Evolutionary conservation across 257 asterid species (phyloP), one percentile per base, ranked within the genome.

Genomic region (Petunia secreta): DNA sequence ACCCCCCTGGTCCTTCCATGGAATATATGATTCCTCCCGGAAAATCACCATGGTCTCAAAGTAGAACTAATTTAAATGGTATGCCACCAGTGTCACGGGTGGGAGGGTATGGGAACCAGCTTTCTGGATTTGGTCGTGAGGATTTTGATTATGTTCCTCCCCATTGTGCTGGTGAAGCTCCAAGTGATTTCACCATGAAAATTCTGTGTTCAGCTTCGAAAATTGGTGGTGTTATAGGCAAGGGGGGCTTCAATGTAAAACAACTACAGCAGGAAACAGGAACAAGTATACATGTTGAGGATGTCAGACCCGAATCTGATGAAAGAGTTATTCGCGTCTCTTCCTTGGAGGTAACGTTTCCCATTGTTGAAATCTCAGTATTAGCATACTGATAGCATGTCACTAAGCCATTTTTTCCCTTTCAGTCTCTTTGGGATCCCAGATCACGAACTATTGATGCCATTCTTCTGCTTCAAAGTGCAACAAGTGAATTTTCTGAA

Each of bases 141-240:
- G 91, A 87, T 80, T 87, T 84, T 89, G 91, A 89, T 84, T 89
- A 85, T 84, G 82, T 77, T 81, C 84, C 87, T 82, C 87, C 94
- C 41, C 76, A 84, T 11, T 84, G 25, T 83, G 91, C 85, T 55
- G 83, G 80, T 75, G 97, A 86, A 79, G 79, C 84, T 13, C 89
- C 91, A 53, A 82, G 86, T 44, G 94, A 92, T 85, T 92, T 93
- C 86, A 84, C 87, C 52, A 78, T 93, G 79, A 92, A 94, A 85
- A 86, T 94, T 85, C 81, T 94, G 75, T 94, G 97, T 85, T 84
- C 92, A 16, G 86, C 92, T 73, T 91, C 88, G 68, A 93, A 85
- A 86, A 89, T 93, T 85, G 97, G 96, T 57, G 88, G 94, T 68
- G 97, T 94, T 75, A 94, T 91, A 82, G 98, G 98, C 75, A 94